Conservation (phyloP, 2,329 filamentous ascomycete species). For the Triangularia setosa region DNA sequence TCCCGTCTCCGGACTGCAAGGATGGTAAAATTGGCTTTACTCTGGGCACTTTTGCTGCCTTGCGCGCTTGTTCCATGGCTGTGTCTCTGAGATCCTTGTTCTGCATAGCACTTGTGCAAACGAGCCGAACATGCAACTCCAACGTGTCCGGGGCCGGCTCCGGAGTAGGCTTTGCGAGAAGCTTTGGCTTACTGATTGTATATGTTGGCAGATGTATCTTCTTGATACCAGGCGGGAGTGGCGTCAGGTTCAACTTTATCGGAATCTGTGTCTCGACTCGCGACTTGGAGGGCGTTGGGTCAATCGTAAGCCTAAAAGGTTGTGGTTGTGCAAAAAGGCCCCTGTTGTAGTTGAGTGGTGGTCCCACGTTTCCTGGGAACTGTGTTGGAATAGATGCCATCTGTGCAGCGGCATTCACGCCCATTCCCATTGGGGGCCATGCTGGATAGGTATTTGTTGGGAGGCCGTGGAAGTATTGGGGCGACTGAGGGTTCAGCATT, state of each 20-base stretch:
- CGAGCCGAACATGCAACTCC: conserved; percentile 75
- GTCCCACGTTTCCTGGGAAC: not conserved
- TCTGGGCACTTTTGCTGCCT: conserved; percentile 34
- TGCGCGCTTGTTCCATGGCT: conserved; percentile 62
- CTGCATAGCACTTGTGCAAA: conserved; percentile 90
- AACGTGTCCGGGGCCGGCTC: conserved; percentile 67
- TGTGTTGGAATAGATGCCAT: not conserved
- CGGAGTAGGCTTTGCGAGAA: conserved; percentile 69
- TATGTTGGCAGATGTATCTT: conserved; percentile 83
- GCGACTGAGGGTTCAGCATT: not conserved
- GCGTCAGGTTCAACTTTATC: conserved; percentile 73
- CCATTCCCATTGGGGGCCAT: not conserved
- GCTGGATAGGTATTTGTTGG: not conserved
- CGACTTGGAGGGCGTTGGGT: conserved; percentile 57
- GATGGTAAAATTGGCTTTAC: conserved; percentile 19
- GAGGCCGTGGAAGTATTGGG: not conserved
- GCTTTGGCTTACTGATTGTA: conserved; percentile 91
- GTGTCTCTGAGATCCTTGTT: conserved; percentile 56
- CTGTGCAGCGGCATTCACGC: not conserved
- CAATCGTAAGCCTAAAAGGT: not conserved
- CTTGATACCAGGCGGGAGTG: conserved; percentile 70
- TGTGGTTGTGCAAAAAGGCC: not conserved
- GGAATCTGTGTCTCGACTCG: conserved; percentile 96
- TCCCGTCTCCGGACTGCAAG: conserved; percentile 27
- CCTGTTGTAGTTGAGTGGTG: not conserved